Evolutionary conservation across 345 rosid genomes (phyloP).

Genomic region (Brassica napus): DNA sequence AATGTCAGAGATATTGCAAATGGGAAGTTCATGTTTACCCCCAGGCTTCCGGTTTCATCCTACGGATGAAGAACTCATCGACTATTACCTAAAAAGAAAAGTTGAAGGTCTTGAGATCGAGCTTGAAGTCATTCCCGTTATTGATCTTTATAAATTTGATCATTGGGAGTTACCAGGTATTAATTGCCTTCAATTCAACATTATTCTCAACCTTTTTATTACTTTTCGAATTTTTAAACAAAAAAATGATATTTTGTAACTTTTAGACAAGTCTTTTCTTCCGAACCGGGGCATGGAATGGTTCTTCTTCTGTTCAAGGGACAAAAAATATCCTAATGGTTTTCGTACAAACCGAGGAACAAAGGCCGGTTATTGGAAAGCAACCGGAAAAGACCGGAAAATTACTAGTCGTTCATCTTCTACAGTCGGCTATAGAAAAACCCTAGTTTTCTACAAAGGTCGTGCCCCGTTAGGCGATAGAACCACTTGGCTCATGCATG

Average conservation of each 20-base stretch:
- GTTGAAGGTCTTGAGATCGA: slow-evolving; percentile 60
- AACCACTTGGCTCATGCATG: slow-evolving; percentile 78
- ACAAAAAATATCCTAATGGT: slow-evolving; percentile 85
- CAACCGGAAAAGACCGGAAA: slow-evolving; percentile 83
- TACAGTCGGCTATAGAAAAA: slow-evolving; percentile 63
- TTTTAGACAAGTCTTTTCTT: slow-evolving; percentile 77
- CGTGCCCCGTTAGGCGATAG: slow-evolving; percentile 85
- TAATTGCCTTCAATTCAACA: background rate
- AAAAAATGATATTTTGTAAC: background rate
- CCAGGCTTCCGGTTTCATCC: slow-evolving; percentile 90
- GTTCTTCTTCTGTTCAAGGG: slow-evolving; percentile 93
- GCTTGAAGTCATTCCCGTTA: slow-evolving; percentile 68
- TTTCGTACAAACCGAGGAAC: slow-evolving; percentile 86
- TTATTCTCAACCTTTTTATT: background rate
- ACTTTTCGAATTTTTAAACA: background rate
- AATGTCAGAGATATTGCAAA: slow-evolving; percentile 32
- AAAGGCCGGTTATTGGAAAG: slow-evolving; percentile 91
- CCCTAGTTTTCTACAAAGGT: slow-evolving; percentile 77
- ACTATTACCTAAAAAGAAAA: slow-evolving; percentile 67
- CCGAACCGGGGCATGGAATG: slow-evolving; percentile 83
- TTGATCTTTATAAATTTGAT: slow-evolving; percentile 72
- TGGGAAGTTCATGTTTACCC: slow-evolving; percentile 78
- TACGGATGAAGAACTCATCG: slow-evolving; percentile 75
- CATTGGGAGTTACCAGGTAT: slow-evolving; percentile 84
- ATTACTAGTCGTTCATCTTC: slow-evolving; percentile 59